phyloP scores from a whole-genome alignment of 208 protist species.

The Angomonas deanei region DNA sequence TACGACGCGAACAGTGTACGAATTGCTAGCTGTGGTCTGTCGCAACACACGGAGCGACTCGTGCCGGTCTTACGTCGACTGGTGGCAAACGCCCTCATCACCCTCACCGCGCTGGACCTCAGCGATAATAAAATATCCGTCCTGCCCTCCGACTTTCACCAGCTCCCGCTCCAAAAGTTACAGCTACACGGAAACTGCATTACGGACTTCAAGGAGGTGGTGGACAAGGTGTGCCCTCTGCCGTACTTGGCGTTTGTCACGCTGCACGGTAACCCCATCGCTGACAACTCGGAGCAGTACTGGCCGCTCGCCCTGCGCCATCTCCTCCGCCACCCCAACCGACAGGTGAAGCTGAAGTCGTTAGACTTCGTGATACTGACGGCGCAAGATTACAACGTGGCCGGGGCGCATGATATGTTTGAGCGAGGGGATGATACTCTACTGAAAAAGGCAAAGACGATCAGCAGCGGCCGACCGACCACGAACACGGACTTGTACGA shows the following conservation, averaged over 20 bases:
- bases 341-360: slow-evolving; percentile 47
- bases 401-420: slow-evolving; percentile 61
- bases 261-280: slow-evolving; percentile 81
- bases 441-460: slow-evolving; percentile 28
- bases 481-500: not conserved
- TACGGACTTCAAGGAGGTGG: slow-evolving; percentile 61
- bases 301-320: slow-evolving; percentile 44
- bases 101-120: slow-evolving; percentile 70
- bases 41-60: slow-evolving; percentile 37
- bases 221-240: slow-evolving; percentile 52
- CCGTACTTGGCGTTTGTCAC: slow-evolving; percentile 53
- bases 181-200: slow-evolving; percentile 76
- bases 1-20: slow-evolving; percentile 71
- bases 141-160: slow-evolving; percentile 36
- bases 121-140: slow-evolving; percentile 67
- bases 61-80: slow-evolving; percentile 64
- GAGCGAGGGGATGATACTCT: slow-evolving; percentile 35
- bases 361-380: slow-evolving; percentile 81
- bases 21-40: slow-evolving; percentile 52
- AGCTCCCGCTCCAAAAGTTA: slow-evolving; percentile 68
- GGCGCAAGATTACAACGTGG: slow-evolving; percentile 68
- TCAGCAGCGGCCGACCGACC: slow-evolving; percentile 9
- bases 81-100: slow-evolving; percentile 66
- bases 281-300: slow-evolving; percentile 56
- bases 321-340: slow-evolving; percentile 43